Conservation (phyloP, 352 stramenopile genomes). For the Thalassiosira ordinaria region DNA sequence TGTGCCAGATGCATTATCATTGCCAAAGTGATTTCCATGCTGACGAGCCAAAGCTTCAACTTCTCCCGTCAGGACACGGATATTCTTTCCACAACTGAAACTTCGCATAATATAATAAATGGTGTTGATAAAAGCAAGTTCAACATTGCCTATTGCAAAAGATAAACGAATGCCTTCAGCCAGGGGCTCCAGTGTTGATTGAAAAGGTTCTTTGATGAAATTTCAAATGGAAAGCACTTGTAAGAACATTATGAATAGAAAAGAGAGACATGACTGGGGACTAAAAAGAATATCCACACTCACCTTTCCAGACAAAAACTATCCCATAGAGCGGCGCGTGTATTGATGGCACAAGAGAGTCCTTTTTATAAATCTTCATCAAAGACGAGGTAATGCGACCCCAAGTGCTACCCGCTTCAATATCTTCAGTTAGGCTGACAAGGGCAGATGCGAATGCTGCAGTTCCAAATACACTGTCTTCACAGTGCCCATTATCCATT, state of each 20-base stretch:
- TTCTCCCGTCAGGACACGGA: constrained; percentile 10
- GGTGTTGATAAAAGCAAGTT: constrained; percentile 14
- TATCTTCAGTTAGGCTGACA: constrained; percentile 11
- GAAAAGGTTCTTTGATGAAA: constrained; percentile 18
- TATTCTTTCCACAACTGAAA: constrained; percentile 18
- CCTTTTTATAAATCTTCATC: constrained; percentile 12
- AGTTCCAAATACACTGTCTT: constrained; percentile 25
- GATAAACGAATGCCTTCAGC: constrained; percentile 10
- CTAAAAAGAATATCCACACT: not conserved
- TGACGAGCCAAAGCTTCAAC: constrained; percentile 16
- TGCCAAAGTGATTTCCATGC: constrained; percentile 16
- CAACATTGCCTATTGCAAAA: constrained; percentile 18
- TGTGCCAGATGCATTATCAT: constrained; percentile 6
- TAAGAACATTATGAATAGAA: no score
- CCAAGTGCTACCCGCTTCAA: constrained; percentile 20
- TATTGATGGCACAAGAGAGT: constrained; percentile 4
- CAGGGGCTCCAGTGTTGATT: constrained; percentile 26
- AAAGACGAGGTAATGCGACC: constrained; percentile 16
- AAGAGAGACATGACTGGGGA: no score
- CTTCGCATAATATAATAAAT: constrained; percentile 8
- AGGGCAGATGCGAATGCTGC: constrained; percentile 12
- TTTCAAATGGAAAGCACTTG: no score
- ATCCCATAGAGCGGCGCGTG: constrained; percentile 13
- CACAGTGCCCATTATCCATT: constrained; percentile 26
- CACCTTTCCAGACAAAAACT: constrained; percentile 15